phyloP scores from a whole-genome alignment of 2,329 filamentous ascomycete genomes.

The Emergomyces pasteurianus region DNA sequence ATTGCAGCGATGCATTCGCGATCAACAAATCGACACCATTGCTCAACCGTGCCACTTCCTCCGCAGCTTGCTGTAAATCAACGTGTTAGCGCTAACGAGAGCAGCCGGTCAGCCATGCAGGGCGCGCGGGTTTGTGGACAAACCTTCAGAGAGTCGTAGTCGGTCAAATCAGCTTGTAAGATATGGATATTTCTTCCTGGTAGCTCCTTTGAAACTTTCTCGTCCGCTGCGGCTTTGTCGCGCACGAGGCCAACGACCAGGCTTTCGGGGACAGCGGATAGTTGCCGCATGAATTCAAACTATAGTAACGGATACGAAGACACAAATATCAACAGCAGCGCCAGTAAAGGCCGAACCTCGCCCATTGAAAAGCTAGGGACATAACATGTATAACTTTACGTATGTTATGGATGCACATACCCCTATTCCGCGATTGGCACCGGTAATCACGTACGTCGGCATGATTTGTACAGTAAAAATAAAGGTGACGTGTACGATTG shows the following conservation, averaged over 20 bases:
- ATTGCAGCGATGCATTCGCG: conserved; percentile 36
- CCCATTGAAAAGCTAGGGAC: neutral
- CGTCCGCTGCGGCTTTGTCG: conserved; percentile 34
- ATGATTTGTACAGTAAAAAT: conserved; percentile 1
- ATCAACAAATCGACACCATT: conserved; percentile 41
- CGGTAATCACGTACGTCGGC: conserved; percentile 17
- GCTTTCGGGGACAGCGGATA: conserved; percentile 35
- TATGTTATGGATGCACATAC: conserved; percentile 2
- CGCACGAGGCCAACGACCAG: conserved; percentile 39
- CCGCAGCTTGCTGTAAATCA: conserved; percentile 7
- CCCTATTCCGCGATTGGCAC: conserved; percentile 16
- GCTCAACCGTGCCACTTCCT: conserved; percentile 19
- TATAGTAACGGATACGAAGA: conserved; percentile 12
- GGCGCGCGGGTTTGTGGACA: neutral
- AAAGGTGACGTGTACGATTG: neutral
- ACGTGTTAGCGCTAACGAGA: neutral
- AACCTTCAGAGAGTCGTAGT: conserved; percentile 30
- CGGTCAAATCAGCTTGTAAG: conserved; percentile 35
- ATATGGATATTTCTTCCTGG: conserved; percentile 38
- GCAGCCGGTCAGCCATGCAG: no score
- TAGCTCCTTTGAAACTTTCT: conserved; percentile 25
- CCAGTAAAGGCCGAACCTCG: neutral
- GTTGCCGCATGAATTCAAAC: conserved; percentile 40
- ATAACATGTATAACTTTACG: neutral
- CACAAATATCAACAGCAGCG: neutral